These are phyloP conservation scores for Platismatia glauca DNA, from an alignment of 495 filamentous ascomycete genomes.

Conservation along the genomic window DNA sequence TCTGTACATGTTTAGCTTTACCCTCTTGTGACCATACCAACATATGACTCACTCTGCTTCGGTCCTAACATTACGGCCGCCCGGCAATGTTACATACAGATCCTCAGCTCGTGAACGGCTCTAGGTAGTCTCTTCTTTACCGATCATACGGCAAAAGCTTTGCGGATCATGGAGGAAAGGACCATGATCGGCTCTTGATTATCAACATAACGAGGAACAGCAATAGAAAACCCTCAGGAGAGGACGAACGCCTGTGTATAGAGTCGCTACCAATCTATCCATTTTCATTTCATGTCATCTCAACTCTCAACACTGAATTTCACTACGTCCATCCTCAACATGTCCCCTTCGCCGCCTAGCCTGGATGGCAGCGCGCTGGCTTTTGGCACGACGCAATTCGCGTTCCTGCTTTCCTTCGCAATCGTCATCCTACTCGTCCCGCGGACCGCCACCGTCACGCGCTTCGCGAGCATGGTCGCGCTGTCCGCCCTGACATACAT, in stretches of 20 bases:
- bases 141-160: not conserved
- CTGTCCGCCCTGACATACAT: not conserved
- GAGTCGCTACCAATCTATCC: not conserved
- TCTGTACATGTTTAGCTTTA: no score
- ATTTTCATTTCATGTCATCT: not conserved
- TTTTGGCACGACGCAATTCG: not conserved
- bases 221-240: not conserved
- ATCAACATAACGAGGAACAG: not conserved
- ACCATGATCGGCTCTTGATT: not conserved
- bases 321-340: not conserved
- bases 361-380: not conserved
- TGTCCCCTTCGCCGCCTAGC: not conserved
- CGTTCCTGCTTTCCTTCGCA: not conserved
- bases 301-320: not conserved
- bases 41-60: no score
- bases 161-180: not conserved
- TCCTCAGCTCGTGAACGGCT: not conserved
- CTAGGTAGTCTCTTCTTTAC: not conserved
- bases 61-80: no score
- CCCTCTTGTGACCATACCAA: no score
- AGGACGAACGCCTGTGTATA: not conserved
- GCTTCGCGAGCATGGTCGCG: not conserved
- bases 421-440: not conserved
- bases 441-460: not conserved
- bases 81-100: no score